Base-by-base conservation (phyloP, 805 yeast genomes). In the Suhomyces kilbournensis region DNA sequence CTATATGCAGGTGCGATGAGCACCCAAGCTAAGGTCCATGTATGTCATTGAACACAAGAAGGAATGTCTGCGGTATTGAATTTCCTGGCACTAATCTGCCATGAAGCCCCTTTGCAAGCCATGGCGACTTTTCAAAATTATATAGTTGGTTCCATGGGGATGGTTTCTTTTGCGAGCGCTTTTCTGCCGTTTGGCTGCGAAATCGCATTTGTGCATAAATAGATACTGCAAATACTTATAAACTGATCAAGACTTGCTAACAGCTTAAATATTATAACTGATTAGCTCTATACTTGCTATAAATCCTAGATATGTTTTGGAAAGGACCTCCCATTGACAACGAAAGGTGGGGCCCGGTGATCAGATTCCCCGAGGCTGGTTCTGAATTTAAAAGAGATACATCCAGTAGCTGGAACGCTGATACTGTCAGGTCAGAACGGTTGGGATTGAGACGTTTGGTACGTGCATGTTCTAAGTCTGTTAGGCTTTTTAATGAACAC, bases 381-480 rank as follows among this genome's bases (percentile, higher is more conserved):
- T 15, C 42, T 17, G 23, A 38, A 4, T 38, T 38, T 12, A 17
- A 17, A 22, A 9, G n/a, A 38, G 42, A 38, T 17, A 38, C 42
- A 6, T 10, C 14, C 42, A 38, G n/a, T 3, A 19, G 23, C 42
- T 38, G 42, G 42, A 38, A 17, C 19, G 4, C 19, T 14, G 44
- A n/a, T 49, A 40, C 42, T 9, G 19, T 44, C 17, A 53, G 39
- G 15, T 25, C 50, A 9, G 55, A 53, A 15, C 26, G 19, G n/a
- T 20, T 40, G 7, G 49, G 56, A 7, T 45, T 53, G 28, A 50
- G 44, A n/a, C 43, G 39, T 23, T 19, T 53, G 15, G 49, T 50
- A 2, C 44, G 46, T 39, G 53, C 51, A 14, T 49, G 40, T 26
- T 49, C 52, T 3, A 45, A 30, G 22, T 45, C 47, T 3, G 39